A percentile compares a stretch with the other conserved stretches of the same genome.
phyloP scores from a whole-genome alignment of 306 rosid species.

The Abrus precatorius region DNA sequence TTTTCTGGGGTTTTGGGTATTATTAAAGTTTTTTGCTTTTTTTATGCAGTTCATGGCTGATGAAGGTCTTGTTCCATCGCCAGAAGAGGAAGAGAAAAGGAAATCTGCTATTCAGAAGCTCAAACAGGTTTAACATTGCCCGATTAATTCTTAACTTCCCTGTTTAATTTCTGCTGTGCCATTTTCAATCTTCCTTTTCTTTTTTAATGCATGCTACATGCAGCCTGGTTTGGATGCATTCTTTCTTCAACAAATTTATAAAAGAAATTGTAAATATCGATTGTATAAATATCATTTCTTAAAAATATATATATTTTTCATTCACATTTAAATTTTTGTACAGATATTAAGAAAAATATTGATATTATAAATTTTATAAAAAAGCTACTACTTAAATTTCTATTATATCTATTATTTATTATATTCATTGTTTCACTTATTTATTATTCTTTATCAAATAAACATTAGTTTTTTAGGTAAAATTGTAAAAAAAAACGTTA shows the following conservation, averaged over 20 bases:
- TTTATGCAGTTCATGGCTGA: conserved; percentile 49
- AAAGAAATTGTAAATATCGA: too few species aligned
- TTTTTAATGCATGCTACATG: conserved; percentile 26
- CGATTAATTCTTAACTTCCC: background rate
- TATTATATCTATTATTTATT: too few species aligned
- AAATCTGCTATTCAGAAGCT: conserved; percentile 49
- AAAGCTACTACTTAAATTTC: too few species aligned
- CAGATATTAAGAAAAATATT: too few species aligned
- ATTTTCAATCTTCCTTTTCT: background rate
- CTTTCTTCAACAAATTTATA: background rate
- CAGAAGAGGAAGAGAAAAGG: conserved; percentile 52
- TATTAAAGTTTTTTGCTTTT: background rate
- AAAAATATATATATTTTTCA: too few species aligned
- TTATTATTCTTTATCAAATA: too few species aligned
- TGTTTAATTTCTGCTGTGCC: conserved; percentile 1
- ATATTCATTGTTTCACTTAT: too few species aligned
- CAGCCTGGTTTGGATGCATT: background rate
- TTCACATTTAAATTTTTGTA: too few species aligned
- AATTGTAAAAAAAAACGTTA: background rate
- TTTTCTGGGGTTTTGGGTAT: background rate
- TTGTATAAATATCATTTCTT: too few species aligned
- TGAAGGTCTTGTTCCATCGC: conserved; percentile 55
- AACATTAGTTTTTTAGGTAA: too few species aligned
- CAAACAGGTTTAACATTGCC: conserved; percentile 52
- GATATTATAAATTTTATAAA: too few species aligned